Evolutionary conservation across 2,329 filamentous ascomycete genomes (phyloP), one percentile per base, ranked within the genome.

Genomic region (Plectosphaerella cucumerina): DNA sequence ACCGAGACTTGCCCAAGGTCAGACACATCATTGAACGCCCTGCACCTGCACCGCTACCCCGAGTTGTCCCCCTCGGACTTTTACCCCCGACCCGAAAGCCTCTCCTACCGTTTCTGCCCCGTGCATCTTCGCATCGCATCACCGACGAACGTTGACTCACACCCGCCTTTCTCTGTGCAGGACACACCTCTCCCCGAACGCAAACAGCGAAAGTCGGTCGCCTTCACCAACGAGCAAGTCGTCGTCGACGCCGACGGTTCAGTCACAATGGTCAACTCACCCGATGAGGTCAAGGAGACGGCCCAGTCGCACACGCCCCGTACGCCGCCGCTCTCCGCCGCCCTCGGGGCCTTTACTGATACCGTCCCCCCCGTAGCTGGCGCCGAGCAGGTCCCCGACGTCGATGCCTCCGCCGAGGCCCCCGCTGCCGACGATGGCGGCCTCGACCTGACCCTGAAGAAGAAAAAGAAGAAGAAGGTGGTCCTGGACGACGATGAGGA

Each of bases 211-310:
- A 96, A 97, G 76, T 95, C 90, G 44, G 93, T 97, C 65, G 86
- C 91, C 58, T 97, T 97, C 71, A 92, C 87, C 68, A 89, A 94
- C 72, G 89, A 90, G 65, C 83, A 90, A 62, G 82, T 89, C 59
- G 85, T 96, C 63, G 92, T 97, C 69, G 89, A 96, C 76, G 83
- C 84, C 71, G 89, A 96, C 79, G 93, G 93, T 63, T 84, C 86
- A 67, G 84, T 97, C 67, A 90, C 83, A 64, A 85, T 88, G 72
- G 80, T 84, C 69, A 84, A 89, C 69, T 81, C 85, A 59, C 78
- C 81, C 62, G 84, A 87, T 64, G 88, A 90, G 63, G 80, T 87
- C 62, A 91, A 91, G 76, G 83, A 87, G 59, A 89, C 88, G 62
- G 90, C 90, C 60, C 82, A 87, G 76, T 90, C 86, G 67, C 90